phyloP scores from a whole-genome alignment of 2,329 filamentous ascomycete genomes.

The Chrysoporthe cubensis region DNA sequence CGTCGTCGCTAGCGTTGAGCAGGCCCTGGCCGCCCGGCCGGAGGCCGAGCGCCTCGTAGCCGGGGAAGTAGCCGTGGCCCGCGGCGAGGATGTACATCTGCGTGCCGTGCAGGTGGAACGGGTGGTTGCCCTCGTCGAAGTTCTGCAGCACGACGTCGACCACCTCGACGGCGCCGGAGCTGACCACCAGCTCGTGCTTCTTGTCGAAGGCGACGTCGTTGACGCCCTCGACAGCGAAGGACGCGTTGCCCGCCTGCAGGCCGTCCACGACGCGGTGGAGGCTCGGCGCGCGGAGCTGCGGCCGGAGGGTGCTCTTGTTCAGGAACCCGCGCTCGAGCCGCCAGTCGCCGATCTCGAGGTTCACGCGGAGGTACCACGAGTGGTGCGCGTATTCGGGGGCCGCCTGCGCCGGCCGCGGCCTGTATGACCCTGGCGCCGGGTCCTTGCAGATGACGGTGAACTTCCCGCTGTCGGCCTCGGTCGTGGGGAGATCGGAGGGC shows the following conservation, averaged over 20 bases:
- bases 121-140: constrained; percentile 63
- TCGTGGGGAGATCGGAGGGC: constrained; percentile 41
- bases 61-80: constrained; percentile 67
- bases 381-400: constrained; percentile 54
- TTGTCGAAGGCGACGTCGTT: constrained; percentile 53
- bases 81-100: constrained; percentile 57
- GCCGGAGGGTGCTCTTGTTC: constrained; percentile 59
- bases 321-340: constrained; percentile 61
- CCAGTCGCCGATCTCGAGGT: constrained; percentile 63
- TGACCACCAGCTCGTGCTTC: constrained; percentile 56
- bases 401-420: constrained; percentile 46
- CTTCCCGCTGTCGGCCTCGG: constrained; percentile 37
- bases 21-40: constrained; percentile 38
- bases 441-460: constrained; percentile 52
- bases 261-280: constrained; percentile 55
- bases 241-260: constrained; percentile 46
- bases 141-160: constrained; percentile 67
- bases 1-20: constrained; percentile 41
- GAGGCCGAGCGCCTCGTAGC: constrained; percentile 44
- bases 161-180: constrained; percentile 52
- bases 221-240: constrained; percentile 53
- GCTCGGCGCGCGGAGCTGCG: constrained; percentile 51
- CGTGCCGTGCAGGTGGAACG: constrained; percentile 70
- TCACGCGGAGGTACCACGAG: constrained; percentile 58
- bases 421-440: constrained; percentile 50